Conservation (phyloP, 495 filamentous ascomycete species). For the Xylaria curta region DNA sequence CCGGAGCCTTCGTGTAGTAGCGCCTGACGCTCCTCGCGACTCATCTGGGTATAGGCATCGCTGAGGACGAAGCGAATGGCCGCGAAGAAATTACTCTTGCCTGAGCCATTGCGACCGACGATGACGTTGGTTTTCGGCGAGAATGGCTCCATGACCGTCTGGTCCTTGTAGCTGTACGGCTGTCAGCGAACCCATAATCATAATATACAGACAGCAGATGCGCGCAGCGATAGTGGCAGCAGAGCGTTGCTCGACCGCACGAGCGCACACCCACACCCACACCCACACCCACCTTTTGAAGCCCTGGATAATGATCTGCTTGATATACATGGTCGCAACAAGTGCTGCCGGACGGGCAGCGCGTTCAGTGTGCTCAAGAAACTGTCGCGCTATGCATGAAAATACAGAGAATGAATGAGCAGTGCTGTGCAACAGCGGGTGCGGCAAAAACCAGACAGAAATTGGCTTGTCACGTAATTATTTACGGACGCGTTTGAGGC, state of each 20-base stretch:
- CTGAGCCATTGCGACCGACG: conserved; percentile 97
- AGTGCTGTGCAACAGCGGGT: conserved; percentile 16
- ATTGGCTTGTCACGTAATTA: conserved; percentile 29
- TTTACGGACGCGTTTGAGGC: conserved; percentile 31
- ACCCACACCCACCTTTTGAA: conserved; percentile 82
- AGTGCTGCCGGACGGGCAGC: conserved; percentile 44
- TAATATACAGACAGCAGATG: background rate
- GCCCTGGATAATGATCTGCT: conserved; percentile 99
- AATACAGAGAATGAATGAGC: background rate
- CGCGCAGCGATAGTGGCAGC: conserved; percentile 1
- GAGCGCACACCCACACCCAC: conserved; percentile 9
- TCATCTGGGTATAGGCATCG: conserved; percentile 96
- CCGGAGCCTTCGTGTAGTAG: conserved; percentile 96
- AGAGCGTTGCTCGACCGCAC: background rate
- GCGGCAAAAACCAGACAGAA: conserved; percentile 12
- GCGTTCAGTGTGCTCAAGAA: conserved; percentile 34
- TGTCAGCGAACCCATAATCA: conserved; percentile 28
- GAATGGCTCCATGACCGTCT: conserved; percentile 98
- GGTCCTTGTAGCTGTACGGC: conserved; percentile 88
- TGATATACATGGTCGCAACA: conserved; percentile 85
- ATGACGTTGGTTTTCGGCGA: conserved; percentile 98
- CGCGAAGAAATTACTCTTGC: conserved; percentile 99
- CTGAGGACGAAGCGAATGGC: conserved; percentile 98
- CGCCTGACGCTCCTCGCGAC: conserved; percentile 92
- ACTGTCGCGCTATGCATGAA: conserved; percentile 32